Percentiles rank a stretch among this genome's conserved stretches.
Conservation (phyloP, 495 filamentous ascomycete species). For the Podospora pseudocomata region DNA sequence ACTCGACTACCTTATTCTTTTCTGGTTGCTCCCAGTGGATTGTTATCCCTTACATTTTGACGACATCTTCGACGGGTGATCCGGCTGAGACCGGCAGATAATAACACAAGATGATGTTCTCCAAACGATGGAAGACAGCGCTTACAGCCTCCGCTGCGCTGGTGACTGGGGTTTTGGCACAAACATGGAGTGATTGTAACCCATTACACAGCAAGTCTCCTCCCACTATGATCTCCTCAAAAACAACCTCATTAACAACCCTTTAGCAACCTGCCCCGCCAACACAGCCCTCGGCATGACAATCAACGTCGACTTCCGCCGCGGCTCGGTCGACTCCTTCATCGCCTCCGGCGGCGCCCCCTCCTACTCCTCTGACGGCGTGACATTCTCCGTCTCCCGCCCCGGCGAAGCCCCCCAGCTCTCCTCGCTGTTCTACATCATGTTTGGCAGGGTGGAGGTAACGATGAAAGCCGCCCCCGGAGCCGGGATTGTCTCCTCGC, state of each 20-base stretch:
- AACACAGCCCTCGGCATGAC: slow-evolving; percentile 79
- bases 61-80: neutral
- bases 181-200: slow-evolving; percentile 38
- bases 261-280: slow-evolving; percentile 57
- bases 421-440: slow-evolving; percentile 71
- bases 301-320: slow-evolving; percentile 75
- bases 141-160: slow-evolving; percentile 15
- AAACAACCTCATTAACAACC: slow-evolving; percentile 8
- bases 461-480: slow-evolving; percentile 69
- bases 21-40: too few relatives aligned
- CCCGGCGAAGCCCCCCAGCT: slow-evolving; percentile 81
- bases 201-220: slow-evolving; percentile 27
- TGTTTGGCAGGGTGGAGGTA: slow-evolving; percentile 75
- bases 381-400: slow-evolving; percentile 76
- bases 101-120: slow-evolving; percentile 13
- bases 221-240: neutral
- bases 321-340: slow-evolving; percentile 67
- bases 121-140: slow-evolving; percentile 22
- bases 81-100: neutral
- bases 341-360: slow-evolving; percentile 58
- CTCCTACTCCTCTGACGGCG: slow-evolving; percentile 73
- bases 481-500: slow-evolving; percentile 71
- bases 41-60: neutral
- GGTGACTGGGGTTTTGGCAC: slow-evolving; percentile 19
- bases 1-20: too few relatives aligned